Evolutionary conservation across 2,329 filamentous ascomycete genomes (phyloP), one percentile per base, ranked within the genome.

Genomic region (Colletotrichum sp.): DNA sequence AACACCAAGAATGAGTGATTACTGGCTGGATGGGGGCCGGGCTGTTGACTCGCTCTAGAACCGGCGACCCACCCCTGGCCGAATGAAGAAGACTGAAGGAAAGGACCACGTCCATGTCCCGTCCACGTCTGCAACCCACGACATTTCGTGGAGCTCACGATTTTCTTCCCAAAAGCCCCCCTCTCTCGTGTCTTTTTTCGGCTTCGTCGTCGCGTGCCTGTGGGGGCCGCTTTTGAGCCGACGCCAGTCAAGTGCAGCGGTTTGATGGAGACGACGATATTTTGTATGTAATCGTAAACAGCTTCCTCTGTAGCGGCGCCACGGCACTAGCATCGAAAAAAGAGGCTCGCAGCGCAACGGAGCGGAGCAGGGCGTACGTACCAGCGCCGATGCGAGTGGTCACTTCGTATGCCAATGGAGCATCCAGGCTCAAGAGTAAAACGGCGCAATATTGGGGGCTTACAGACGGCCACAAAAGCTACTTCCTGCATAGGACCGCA

Each of bases 41-140:
- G 70, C 70, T 69, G 64, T 76, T 76, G 73, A 76, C 73, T 76
- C 73, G 73, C 73, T 76, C 73, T 64, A 76, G 73, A 73, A 57
- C 69, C 55, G 49, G 49, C 21, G 52, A 36, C 36, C 68, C 72
- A 55, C 68, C 49, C 68, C 18, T 28, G 34, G 21, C 39, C 39
- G 39, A 49, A 49, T 49, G 18, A 49, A 49, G 39, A n/a, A 49
- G 39, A 49, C 18, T 49, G 39, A 49, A 49, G 18, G 39, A 34
- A 65, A 49, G 60, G 24, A 44, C 66, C 44, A 60, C 26, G 32
- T 55, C 55, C 66, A 55, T n/a, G 59, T n/a, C 39, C 39, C 39
- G 52, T 24, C 13, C 52, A 63, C 59, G 59, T 49, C 39, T 49
- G 39, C 39, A 49, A 49, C 39, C 39, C 39, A 49, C 39, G 39